A percentile compares a stretch with the other conserved stretches of the same genome.
Evolutionary conservation across 1,284 basidiomycete species (phyloP).

Genomic region (Malassezia dermatis): DNA sequence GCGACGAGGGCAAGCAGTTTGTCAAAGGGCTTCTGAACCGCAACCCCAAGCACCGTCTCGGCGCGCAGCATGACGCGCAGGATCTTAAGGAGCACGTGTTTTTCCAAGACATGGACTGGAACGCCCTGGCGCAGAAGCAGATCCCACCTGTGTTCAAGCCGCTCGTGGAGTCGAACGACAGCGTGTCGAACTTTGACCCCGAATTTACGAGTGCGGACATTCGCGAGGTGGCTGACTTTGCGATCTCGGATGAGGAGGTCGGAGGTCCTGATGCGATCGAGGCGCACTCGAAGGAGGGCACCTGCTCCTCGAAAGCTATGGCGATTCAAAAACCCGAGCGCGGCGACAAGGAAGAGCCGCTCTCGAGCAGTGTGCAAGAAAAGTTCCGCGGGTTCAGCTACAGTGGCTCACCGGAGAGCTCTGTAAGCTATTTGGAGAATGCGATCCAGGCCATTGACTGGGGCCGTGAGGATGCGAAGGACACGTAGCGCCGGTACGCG

Average conservation of each 20-base stretch:
- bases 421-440: slow-evolving; percentile 18
- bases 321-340: slow-evolving; percentile 21
- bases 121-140: slow-evolving; percentile 66
- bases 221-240: slow-evolving; percentile 29
- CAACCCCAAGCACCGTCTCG: slow-evolving; percentile 91
- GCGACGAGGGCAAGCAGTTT: slow-evolving; percentile 96
- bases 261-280: background rate
- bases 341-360: slow-evolving; percentile 26
- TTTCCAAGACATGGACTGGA: slow-evolving; percentile 64
- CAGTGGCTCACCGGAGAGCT: slow-evolving; percentile 40
- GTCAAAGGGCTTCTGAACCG: slow-evolving; percentile 96
- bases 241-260: slow-evolving; percentile 1
- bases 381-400: slow-evolving; percentile 47
- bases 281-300: background rate
- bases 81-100: slow-evolving; percentile 95
- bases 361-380: slow-evolving; percentile 41
- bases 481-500: background rate
- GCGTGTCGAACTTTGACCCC: slow-evolving; percentile 91
- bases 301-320: background rate
- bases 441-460: slow-evolving; percentile 9
- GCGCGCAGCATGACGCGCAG: slow-evolving; percentile 75
- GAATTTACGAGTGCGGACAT: slow-evolving; percentile 88
- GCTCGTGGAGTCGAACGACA: slow-evolving; percentile 93
- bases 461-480: background rate
- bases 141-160: slow-evolving; percentile 97